Base-by-base conservation (phyloP, 441 rosid species). In the Flueggea neowawraea region DNA sequence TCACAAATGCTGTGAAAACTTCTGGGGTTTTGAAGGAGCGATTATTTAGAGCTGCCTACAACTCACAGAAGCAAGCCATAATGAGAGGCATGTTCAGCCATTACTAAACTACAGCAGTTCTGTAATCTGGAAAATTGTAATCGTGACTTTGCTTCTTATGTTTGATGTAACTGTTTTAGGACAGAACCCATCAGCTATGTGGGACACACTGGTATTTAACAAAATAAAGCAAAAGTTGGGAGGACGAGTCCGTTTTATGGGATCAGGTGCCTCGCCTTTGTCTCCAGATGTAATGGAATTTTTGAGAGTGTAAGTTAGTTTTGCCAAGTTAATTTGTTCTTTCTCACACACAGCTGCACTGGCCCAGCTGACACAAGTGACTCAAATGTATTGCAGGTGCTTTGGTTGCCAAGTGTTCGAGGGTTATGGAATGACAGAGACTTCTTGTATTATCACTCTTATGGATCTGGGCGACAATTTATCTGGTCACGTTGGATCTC, bases 351-450 rank as follows among this genome's bases (percentile, higher is more conserved):
- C 28, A 22, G 2, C 28, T 22, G 28, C 28, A 22, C 28, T 22
- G 28, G 28, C 28, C 28, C 28, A 22, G 28, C 28, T 22, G 28
- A 22, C 28, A 39, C 12, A 31, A 43, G 36, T 8, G 9, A 1
- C 14, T 60, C 36, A 39, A 43, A 17, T 61, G 31, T 49, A 52
- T 52, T 56, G 68, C 80, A 95, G 99, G 69, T 91, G 98, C 84
- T 90, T 95, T 75, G 93, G 97, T 64, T 79, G 96, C 67, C 80
- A 61, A 12, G 80, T 95, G 66, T 9, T 72, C 22, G 98, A 95
- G 76, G 99, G 99, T 65, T 95, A 95, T 80, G 99, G 99, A 73
- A 89, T 95, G 99, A 95, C 99, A 1, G 99, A 95, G 82, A 86
- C 97, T 41, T 86, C 98, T 54, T 81, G 96, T 67, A 78, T 84